phyloP scores from a whole-genome alignment of 495 filamentous ascomycete species.

The Cenococcum geophilum region DNA sequence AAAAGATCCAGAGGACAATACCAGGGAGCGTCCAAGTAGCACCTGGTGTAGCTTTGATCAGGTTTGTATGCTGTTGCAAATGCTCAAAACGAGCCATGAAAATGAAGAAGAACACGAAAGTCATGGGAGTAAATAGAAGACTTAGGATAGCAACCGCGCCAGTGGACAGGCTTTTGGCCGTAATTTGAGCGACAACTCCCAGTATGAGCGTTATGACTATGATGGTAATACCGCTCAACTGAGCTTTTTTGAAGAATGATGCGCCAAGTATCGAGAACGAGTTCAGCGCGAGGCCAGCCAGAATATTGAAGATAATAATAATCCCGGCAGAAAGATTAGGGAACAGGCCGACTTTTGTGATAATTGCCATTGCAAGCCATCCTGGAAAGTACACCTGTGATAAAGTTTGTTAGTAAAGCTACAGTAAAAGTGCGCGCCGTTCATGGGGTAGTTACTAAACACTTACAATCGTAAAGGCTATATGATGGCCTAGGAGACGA shows the following conservation, averaged over 20 bases:
- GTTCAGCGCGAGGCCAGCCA: constrained; percentile 57
- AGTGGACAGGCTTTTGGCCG: constrained; percentile 47
- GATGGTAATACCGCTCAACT: constrained; percentile 66
- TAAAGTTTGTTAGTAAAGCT: not conserved
- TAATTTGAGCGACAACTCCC: constrained; percentile 62
- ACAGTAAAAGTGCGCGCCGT: not conserved
- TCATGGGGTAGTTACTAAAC: not conserved
- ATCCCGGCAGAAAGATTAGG: constrained; percentile 52
- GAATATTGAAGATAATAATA: constrained; percentile 56
- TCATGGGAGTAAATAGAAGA: constrained; percentile 70
- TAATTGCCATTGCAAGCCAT: constrained; percentile 62
- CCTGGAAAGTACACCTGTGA: constrained; percentile 55
- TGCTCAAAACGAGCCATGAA: constrained; percentile 62
- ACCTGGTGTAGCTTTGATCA: constrained; percentile 51
- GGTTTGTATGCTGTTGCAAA: constrained; percentile 48
- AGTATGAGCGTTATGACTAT: constrained; percentile 60
- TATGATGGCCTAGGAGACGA: constrained; percentile 58
- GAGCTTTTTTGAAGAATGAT: constrained; percentile 69
- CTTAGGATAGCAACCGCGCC: constrained; percentile 56
- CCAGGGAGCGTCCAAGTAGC: constrained; percentile 58
- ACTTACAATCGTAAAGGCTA: constrained; percentile 52
- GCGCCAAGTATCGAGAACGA: constrained; percentile 66
- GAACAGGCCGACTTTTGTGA: constrained; percentile 58
- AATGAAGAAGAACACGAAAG: constrained; percentile 66
- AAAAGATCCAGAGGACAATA: constrained; percentile 61